Evolutionary conservation across 169 alveolate species (phyloP), one percentile per base, ranked within the genome.

Genomic region (Eimeria falciformis): DNA sequence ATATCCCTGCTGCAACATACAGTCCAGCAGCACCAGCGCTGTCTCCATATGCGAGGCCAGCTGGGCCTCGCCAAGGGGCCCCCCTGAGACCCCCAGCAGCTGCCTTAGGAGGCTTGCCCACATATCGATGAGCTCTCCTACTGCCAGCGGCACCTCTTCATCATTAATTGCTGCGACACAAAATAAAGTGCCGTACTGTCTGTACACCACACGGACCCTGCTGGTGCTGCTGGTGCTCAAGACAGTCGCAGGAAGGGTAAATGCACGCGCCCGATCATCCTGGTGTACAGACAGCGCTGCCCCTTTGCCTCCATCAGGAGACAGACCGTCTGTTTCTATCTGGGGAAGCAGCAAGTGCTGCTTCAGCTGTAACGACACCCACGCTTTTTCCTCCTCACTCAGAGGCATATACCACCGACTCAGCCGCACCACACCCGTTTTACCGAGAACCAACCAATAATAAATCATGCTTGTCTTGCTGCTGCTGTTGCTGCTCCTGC

Each of bases 301-400:
- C 11, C 75, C 37, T 4, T 18, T n/a, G 75, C 75, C 29, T 14
- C 37, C 29, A 17, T 25, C 75, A 21, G 75, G 14, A 2, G 75
- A n/a, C 0, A 12, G 25, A 21, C 65, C n/a, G 17, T 17, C n/a
- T 12, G 65, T 12, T 62, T 62, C 43, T 62, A 5, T 17, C 18
- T 29, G 75, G 12, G 75, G 75, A 18, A 62, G 37, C 37, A 62
- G 75, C 75, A 62, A 29, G 40, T 62, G 75, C 12, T 62, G 75
- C 75, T 62, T 62, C 75, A 62, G 40, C 75, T 62, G 75, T 18
- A 62, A 29, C 40, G 21, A 23, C 75, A 62, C 43, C 75, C 75
- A 62, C 4, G 27, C 25, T 40, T 25, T 17, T 14, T 18, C 75
- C 27, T 62, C 37, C 37, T 18, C 75, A 3, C 40, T n/a, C 40